Percentiles rank a stretch among this genome's conserved stretches.
These are phyloP conservation scores for Gynostemma pentaphyllum DNA, from an alignment of 306 rosid genomes.

Conservation along the genomic window DNA sequence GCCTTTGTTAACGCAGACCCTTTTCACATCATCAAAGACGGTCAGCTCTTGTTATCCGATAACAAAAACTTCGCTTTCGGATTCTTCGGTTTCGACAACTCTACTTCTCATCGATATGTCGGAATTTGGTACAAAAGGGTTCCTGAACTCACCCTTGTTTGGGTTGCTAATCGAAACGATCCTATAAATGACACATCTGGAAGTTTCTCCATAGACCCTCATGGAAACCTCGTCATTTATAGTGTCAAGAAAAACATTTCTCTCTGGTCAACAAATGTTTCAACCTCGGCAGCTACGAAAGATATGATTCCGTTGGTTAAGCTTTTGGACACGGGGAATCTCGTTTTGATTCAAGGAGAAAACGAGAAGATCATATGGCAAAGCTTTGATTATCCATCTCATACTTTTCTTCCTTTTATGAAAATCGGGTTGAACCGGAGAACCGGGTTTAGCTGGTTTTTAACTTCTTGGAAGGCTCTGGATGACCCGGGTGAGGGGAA, in stretches of 20 bases:
- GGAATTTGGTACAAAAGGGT: slow-evolving; percentile 55
- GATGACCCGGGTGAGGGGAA: slow-evolving; percentile 43
- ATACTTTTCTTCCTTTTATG: not conserved
- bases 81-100: slow-evolving; percentile 42
- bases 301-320: not conserved
- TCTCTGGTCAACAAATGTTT: not conserved
- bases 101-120: slow-evolving; percentile 14
- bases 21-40: slow-evolving; percentile 5
- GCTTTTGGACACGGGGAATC: not conserved
- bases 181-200: slow-evolving; percentile 23
- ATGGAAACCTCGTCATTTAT: not conserved
- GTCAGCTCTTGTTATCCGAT: slow-evolving; percentile 5
- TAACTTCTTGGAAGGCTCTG: not conserved
- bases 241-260: not conserved
- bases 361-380: not conserved
- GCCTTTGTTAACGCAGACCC: too few relatives aligned
- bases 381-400: not conserved
- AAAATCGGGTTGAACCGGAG: not conserved
- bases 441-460: not conserved
- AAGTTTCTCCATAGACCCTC: slow-evolving; percentile 17
- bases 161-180: slow-evolving; percentile 57
- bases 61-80: slow-evolving; percentile 44
- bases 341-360: not conserved
- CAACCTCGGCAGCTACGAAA: not conserved
- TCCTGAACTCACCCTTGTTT: slow-evolving; percentile 31